phyloP scores from a whole-genome alignment of 2,329 filamentous ascomycete species.

The Phyllosticta citriasiana region DNA sequence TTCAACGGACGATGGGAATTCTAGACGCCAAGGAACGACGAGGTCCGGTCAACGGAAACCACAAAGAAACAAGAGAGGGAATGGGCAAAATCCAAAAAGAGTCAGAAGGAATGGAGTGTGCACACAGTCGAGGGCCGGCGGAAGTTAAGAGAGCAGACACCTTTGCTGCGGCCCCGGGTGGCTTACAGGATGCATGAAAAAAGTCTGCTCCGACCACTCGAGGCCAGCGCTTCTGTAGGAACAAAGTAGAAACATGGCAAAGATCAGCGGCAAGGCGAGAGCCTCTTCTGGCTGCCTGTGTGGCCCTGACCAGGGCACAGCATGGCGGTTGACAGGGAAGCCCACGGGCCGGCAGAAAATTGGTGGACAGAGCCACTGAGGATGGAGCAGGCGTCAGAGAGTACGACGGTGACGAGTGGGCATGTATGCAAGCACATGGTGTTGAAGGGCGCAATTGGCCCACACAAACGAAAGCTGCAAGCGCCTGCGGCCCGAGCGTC shows the following conservation, averaged over 20 bases:
- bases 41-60: constrained; percentile 5
- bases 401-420: neutral
- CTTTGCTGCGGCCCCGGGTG: constrained; percentile 3
- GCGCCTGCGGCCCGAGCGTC: constrained; percentile 4
- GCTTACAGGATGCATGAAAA: constrained; percentile 5
- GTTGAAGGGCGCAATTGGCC: constrained; percentile 1
- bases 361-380: constrained; percentile 1
- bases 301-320: constrained; percentile 1
- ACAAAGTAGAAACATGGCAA: neutral
- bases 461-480: constrained; percentile 1
- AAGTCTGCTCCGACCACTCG: neutral
- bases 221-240: neutral
- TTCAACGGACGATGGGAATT: neutral
- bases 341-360: neutral
- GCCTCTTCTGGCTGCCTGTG: constrained; percentile 5
- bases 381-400: neutral
- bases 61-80: neutral
- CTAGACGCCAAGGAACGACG: neutral
- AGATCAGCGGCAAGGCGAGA: constrained; percentile 7
- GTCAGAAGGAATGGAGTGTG: constrained; percentile 1
- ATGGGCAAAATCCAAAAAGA: constrained; percentile 8
- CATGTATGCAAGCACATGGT: neutral
- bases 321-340: constrained; percentile 1
- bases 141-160: constrained; percentile 1
- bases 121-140: neutral